A percentile compares a stretch with the other conserved stretches of the same genome.
Conservation (phyloP, 2,329 filamentous ascomycete species). For the Raffaelea deltoideospora region DNA sequence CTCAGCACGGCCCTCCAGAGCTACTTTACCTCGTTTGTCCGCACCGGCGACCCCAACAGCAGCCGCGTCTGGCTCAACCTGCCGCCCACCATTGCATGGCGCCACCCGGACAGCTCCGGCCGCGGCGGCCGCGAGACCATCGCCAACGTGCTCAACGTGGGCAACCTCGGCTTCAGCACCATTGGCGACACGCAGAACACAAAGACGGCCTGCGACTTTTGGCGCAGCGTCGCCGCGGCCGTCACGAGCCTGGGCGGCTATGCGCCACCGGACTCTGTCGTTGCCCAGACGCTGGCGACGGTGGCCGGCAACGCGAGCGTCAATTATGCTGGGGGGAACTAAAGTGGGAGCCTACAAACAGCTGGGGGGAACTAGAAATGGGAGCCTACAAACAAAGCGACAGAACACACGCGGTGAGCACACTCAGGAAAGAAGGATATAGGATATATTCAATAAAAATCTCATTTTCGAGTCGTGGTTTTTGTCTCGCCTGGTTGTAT, state of each 20-base stretch:
- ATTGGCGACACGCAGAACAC: slow-evolving; percentile 16
- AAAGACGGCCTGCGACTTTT: slow-evolving; percentile 18
- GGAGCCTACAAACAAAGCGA: not conserved
- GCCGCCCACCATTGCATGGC: slow-evolving; percentile 20
- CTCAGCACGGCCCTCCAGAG: slow-evolving; percentile 22
- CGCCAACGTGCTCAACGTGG: slow-evolving; percentile 18
- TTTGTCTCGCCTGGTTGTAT: too few relatives aligned
- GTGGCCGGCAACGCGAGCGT: slow-evolving; percentile 6
- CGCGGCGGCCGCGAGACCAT: slow-evolving; percentile 12
- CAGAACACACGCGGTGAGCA: not conserved
- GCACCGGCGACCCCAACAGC: slow-evolving; percentile 23
- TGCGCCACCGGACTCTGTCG: slow-evolving; percentile 12
- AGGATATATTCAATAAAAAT: too few relatives aligned
- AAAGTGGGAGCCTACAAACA: too few relatives aligned
- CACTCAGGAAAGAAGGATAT: too few relatives aligned
- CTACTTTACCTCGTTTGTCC: slow-evolving; percentile 24
- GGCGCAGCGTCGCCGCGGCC: slow-evolving; percentile 15
- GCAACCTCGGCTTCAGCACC: slow-evolving; percentile 16
- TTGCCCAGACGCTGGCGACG: slow-evolving; percentile 7
- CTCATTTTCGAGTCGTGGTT: too few relatives aligned
- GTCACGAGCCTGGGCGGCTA: slow-evolving; percentile 18
- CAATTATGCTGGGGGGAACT: slow-evolving; percentile 9
- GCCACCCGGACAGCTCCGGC: slow-evolving; percentile 13
- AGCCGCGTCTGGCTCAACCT: slow-evolving; percentile 13
- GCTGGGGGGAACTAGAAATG: too few relatives aligned